Conservation (phyloP, 176 grass and related monocot species). For the Zoysia japonica region DNA sequence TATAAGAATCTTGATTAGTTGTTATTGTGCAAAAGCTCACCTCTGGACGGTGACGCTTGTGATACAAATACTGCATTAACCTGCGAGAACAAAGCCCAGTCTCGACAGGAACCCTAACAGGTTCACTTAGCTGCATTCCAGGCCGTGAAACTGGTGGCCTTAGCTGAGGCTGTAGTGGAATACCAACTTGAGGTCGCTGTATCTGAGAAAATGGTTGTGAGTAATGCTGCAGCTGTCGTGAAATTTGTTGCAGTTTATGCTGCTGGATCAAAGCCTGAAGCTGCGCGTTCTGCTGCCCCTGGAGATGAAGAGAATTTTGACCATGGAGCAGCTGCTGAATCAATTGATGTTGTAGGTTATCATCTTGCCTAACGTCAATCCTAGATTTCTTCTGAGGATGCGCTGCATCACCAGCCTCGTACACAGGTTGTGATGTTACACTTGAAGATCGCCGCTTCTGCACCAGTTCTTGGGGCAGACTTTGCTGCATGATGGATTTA, state of each 20-base stretch:
- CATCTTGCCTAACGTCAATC: slow-evolving; percentile 67
- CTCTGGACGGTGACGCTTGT: slow-evolving; percentile 75
- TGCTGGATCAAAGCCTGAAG: slow-evolving; percentile 81
- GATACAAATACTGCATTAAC: slow-evolving; percentile 92
- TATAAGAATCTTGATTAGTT: slow-evolving; percentile 26
- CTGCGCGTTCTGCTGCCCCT: slow-evolving; percentile 70
- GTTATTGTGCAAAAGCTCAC: slow-evolving; percentile 46
- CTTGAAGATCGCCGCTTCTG: slow-evolving; percentile 77
- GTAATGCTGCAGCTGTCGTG: slow-evolving; percentile 71
- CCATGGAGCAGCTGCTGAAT: slow-evolving; percentile 76
- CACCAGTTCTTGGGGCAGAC: slow-evolving; percentile 68
- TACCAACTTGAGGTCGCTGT: slow-evolving; percentile 55
- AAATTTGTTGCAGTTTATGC: slow-evolving; percentile 67
- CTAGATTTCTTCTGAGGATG: slow-evolving; percentile 83
- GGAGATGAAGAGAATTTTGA: slow-evolving; percentile 57
- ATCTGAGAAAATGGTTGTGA: slow-evolving; percentile 75
- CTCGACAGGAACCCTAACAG: slow-evolving; percentile 62
- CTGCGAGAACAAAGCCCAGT: slow-evolving; percentile 82
- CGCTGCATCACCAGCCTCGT: slow-evolving; percentile 34
- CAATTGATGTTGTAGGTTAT: slow-evolving; percentile 67
- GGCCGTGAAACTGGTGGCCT: slow-evolving; percentile 58
- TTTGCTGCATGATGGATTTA: slow-evolving; percentile 86
- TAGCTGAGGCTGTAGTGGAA: slow-evolving; percentile 63
- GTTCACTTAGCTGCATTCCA: slow-evolving; percentile 54
- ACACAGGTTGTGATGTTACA: slow-evolving; percentile 78